Percentiles rank a stretch among this genome's conserved stretches.
phyloP scores from a whole-genome alignment of 202 grass and related monocot genomes.

The Eragrostis tef region DNA sequence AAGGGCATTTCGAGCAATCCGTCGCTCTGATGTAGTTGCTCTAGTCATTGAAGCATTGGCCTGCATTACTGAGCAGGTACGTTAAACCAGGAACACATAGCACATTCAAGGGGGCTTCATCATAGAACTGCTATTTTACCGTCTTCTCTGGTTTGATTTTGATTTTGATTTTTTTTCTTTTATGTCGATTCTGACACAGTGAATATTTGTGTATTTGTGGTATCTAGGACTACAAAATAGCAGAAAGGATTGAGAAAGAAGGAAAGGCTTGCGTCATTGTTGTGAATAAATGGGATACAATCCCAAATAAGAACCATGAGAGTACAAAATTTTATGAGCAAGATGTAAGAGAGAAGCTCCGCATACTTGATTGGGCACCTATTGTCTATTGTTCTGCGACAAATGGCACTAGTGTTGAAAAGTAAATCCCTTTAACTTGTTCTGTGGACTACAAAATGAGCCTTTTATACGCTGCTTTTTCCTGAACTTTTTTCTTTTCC shows the following conservation, averaged over 20 bases:
- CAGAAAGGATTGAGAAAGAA: slow-evolving; percentile 93
- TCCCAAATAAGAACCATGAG: slow-evolving; percentile 96
- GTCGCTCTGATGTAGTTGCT: slow-evolving; percentile 88
- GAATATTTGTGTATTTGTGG: slow-evolving; percentile 34
- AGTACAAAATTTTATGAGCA: slow-evolving; percentile 85
- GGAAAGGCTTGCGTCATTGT: slow-evolving; percentile 95
- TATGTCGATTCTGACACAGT: slow-evolving; percentile 26
- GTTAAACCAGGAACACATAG: background rate
- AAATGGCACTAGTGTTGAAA: slow-evolving; percentile 77
- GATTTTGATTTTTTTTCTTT: background rate
- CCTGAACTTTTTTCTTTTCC: background rate
- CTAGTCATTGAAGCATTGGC: slow-evolving; percentile 88
- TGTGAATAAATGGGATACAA: slow-evolving; percentile 99
- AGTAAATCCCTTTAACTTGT: slow-evolving; percentile 61
- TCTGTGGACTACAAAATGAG: background rate
- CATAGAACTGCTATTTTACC: background rate
- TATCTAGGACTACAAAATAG: slow-evolving; percentile 88
- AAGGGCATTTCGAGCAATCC: slow-evolving; percentile 85
- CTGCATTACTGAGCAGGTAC: slow-evolving; percentile 90
- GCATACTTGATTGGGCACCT: slow-evolving; percentile 85
- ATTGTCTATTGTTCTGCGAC: slow-evolving; percentile 88
- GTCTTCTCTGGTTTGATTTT: background rate
- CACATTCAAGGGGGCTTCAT: background rate
- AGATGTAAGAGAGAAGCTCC: slow-evolving; percentile 93
- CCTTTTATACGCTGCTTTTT: background rate